phyloP scores from a whole-genome alignment of 345 rosid species.

The Dipteronia sinensis region DNA sequence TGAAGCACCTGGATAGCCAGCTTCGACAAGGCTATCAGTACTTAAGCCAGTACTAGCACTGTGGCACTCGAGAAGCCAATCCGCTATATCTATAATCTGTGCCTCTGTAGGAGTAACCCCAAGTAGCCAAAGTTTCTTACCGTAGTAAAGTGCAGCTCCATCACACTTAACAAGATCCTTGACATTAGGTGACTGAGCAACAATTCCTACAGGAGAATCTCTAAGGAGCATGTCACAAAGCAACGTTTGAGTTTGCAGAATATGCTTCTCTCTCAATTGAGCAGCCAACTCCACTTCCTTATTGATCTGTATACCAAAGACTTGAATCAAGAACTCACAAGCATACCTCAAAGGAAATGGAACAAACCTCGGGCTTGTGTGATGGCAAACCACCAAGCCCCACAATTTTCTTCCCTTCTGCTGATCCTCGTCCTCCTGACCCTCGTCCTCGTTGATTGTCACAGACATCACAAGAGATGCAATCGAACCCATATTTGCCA shows the following conservation, averaged over 20 bases:
- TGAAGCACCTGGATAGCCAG: slow-evolving; percentile 78
- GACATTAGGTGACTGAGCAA: slow-evolving; percentile 75
- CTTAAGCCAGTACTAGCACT: slow-evolving; percentile 66
- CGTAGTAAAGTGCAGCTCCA: slow-evolving; percentile 78
- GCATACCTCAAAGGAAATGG: slow-evolving; percentile 85
- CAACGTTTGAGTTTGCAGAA: slow-evolving; percentile 68
- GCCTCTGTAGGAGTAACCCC: slow-evolving; percentile 75
- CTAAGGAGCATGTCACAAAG: slow-evolving; percentile 90
- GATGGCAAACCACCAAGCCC: slow-evolving; percentile 97
- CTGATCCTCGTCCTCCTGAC: slow-evolving; percentile 40
- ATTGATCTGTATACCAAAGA: slow-evolving; percentile 71
- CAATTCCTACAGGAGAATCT: slow-evolving; percentile 76
- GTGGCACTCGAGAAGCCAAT: slow-evolving; percentile 72
- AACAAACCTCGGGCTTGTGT: slow-evolving; percentile 67
- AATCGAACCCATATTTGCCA: slow-evolving; percentile 83
- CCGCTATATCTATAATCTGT: slow-evolving; percentile 62
- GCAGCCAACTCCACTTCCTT: slow-evolving; percentile 75
- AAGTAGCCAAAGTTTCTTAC: slow-evolving; percentile 61
- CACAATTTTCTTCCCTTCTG: slow-evolving; percentile 61
- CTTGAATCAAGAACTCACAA: slow-evolving; percentile 82
- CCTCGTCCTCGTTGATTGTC: slow-evolving; percentile 62
- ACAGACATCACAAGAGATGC: slow-evolving; percentile 90
- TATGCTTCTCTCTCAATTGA: slow-evolving; percentile 69
- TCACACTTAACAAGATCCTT: slow-evolving; percentile 90
- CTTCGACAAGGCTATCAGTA: slow-evolving; percentile 82